A percentile compares a stretch with the other conserved stretches of the same genome.
Evolutionary conservation across 176 grass and related monocot species (phyloP).

Genomic region (Puya raimondii): DNA sequence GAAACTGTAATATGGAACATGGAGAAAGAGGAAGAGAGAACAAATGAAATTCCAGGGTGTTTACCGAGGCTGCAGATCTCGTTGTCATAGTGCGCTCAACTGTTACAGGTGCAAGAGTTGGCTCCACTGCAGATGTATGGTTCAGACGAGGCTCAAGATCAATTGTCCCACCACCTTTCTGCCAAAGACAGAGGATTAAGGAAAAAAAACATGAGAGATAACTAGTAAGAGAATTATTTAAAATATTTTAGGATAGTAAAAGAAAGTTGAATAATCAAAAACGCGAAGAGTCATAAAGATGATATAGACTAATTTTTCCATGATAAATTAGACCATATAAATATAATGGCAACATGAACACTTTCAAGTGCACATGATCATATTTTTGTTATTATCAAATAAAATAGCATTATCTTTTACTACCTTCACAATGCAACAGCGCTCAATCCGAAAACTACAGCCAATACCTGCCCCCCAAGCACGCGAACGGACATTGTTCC

Average conservation of each 20-base stretch:
- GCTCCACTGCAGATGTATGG: constrained; percentile 87
- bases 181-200: constrained; percentile 21
- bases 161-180: constrained; percentile 86
- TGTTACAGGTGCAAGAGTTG: constrained; percentile 82
- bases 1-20: no score
- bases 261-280: neutral
- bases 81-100: constrained; percentile 97
- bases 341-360: neutral
- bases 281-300: neutral
- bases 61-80: constrained; percentile 88
- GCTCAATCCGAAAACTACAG: constrained; percentile 87
- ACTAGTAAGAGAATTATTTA: constrained; percentile 1
- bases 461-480: constrained; percentile 94
- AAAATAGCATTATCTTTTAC: neutral
- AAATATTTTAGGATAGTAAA: neutral
- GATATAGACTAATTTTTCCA: neutral
- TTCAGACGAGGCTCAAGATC: constrained; percentile 72
- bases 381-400: neutral
- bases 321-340: neutral
- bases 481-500: constrained; percentile 97
- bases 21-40: neutral
- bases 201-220: constrained; percentile 7
- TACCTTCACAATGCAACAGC: constrained; percentile 96
- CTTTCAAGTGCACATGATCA: neutral
- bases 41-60: neutral